Evolutionary conservation across 208 protist species (phyloP).

Genomic region (Wallacemonas collosoma): DNA sequence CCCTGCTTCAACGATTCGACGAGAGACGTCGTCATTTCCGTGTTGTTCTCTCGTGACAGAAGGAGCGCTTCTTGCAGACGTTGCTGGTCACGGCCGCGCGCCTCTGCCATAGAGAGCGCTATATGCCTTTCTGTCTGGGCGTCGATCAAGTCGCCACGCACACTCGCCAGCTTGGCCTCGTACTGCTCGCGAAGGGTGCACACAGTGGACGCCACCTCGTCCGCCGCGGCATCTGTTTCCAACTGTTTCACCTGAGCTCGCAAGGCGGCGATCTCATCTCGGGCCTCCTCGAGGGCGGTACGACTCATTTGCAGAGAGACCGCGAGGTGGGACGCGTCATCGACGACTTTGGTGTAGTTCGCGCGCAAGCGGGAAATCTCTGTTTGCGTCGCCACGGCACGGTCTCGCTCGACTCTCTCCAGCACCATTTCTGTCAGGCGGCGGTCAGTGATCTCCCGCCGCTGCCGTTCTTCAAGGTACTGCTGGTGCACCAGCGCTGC

Average conservation of each 20-base stretch:
- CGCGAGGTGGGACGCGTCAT: constrained; percentile 75
- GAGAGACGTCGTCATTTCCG: constrained; percentile 21
- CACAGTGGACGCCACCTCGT: constrained; percentile 61
- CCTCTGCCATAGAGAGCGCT: constrained; percentile 1
- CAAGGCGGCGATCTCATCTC: constrained; percentile 24
- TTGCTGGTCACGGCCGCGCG: constrained; percentile 22
- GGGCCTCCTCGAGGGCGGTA: constrained; percentile 38
- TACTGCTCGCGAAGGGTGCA: constrained; percentile 58
- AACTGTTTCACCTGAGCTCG: constrained; percentile 39
- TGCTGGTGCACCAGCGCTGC: constrained; percentile 62
- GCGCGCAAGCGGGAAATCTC: constrained; percentile 62
- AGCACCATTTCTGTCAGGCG: constrained; percentile 77
- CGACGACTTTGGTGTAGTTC: constrained; percentile 64
- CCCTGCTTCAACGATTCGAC: constrained; percentile 22
- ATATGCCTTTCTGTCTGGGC: constrained; percentile 34
- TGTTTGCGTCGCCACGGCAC: constrained; percentile 30
- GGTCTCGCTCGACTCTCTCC: constrained; percentile 53
- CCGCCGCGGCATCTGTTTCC: constrained; percentile 53
- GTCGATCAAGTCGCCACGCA: constrained; percentile 36
- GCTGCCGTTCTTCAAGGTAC: constrained; percentile 75
- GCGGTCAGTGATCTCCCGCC: constrained; percentile 72
- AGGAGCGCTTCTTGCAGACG: constrained; percentile 11
- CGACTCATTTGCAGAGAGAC: constrained; percentile 60
- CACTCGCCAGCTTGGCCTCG: constrained; percentile 31
- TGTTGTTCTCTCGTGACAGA: constrained; percentile 16